These are phyloP conservation scores for Butyriboletus regius DNA, from an alignment of 1,284 basidiomycete genomes.

Conservation along the genomic window DNA sequence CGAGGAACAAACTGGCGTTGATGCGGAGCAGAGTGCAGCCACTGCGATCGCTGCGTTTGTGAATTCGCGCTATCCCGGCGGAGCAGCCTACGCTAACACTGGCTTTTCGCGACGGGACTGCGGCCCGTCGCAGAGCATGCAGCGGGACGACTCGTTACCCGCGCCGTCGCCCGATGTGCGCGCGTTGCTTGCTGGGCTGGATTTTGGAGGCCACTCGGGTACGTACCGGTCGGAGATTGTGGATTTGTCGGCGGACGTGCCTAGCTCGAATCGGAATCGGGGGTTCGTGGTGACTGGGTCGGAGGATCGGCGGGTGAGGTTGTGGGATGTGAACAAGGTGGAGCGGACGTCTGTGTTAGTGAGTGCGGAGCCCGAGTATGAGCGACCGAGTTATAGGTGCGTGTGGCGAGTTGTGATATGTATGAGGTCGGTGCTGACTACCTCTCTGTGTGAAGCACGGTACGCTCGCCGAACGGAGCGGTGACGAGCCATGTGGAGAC, in stretches of 20 bases:
- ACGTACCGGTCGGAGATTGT: slow-evolving; percentile 51
- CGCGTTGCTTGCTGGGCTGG: slow-evolving; percentile 57
- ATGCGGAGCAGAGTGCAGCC: slow-evolving; percentile 57
- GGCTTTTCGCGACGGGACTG: slow-evolving; percentile 23
- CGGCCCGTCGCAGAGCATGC: slow-evolving; percentile 24
- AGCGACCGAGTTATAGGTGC: slow-evolving; percentile 65
- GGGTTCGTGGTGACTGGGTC: slow-evolving; percentile 79
- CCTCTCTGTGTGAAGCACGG: slow-evolving; percentile 19
- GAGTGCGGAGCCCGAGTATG: slow-evolving; percentile 60
- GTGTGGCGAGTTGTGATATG: slow-evolving; percentile 10
- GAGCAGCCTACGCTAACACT: slow-evolving; percentile 22
- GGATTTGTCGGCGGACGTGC: slow-evolving; percentile 41
- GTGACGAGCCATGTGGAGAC: slow-evolving; percentile 56
- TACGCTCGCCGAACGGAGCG: slow-evolving; percentile 34
- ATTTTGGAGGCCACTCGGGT: slow-evolving; percentile 62
- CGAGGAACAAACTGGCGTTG: slow-evolving; percentile 42
- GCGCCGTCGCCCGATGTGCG: slow-evolving; percentile 56
- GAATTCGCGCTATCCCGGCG: slow-evolving; percentile 39
- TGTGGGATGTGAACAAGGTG: slow-evolving; percentile 72
- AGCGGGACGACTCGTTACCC: slow-evolving; percentile 34
- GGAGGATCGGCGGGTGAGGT: slow-evolving; percentile 70
- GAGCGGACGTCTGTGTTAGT: slow-evolving; percentile 70
- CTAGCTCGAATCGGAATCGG: slow-evolving; percentile 36
- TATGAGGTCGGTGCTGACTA: neutral
- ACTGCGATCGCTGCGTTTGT: slow-evolving; percentile 58